Evolutionary conservation across 208 protist genomes (phyloP).

Genomic region (Leishmania turanica): DNA sequence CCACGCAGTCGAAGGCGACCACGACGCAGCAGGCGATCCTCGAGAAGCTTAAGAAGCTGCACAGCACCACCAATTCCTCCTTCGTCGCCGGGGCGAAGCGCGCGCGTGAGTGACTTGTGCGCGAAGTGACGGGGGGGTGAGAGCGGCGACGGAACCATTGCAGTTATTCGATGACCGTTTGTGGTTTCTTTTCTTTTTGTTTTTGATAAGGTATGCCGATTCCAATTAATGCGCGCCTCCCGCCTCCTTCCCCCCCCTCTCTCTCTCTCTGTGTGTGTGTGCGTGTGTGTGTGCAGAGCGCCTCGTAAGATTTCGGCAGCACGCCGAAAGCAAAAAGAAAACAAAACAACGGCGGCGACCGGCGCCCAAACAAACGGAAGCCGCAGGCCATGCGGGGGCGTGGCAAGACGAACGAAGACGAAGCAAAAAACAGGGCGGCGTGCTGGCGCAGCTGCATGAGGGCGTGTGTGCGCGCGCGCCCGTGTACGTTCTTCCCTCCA

Average conservation of each 20-base stretch:
- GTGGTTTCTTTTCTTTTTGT: neutral
- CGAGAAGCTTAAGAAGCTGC: constrained; percentile 59
- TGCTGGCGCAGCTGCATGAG: neutral
- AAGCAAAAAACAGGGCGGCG: neutral
- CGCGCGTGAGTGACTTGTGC: constrained; percentile 16
- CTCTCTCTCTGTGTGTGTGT: too few species aligned
- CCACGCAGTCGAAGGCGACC: constrained; percentile 55
- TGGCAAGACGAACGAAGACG: too few species aligned
- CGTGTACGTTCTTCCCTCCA: neutral
- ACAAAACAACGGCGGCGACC: neutral
- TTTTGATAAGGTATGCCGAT: neutral
- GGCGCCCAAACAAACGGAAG: neutral
- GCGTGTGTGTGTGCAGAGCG: neutral
- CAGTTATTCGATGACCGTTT: neutral
- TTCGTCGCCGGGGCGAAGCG: constrained; percentile 12
- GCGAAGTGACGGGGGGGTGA: neutral
- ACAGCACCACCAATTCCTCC: neutral
- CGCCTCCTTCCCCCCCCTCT: neutral
- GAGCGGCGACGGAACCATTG: neutral
- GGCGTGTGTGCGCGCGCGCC: neutral
- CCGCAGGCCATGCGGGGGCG: too few species aligned
- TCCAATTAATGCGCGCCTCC: neutral
- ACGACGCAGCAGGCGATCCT: constrained; percentile 65
- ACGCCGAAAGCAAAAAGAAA: neutral
- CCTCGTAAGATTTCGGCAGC: neutral